Percentiles rank a stretch among this genome's conserved stretches.
Evolutionary conservation across 805 yeast genomes (phyloP).

Genomic region (Yamadazyma laniorum): DNA sequence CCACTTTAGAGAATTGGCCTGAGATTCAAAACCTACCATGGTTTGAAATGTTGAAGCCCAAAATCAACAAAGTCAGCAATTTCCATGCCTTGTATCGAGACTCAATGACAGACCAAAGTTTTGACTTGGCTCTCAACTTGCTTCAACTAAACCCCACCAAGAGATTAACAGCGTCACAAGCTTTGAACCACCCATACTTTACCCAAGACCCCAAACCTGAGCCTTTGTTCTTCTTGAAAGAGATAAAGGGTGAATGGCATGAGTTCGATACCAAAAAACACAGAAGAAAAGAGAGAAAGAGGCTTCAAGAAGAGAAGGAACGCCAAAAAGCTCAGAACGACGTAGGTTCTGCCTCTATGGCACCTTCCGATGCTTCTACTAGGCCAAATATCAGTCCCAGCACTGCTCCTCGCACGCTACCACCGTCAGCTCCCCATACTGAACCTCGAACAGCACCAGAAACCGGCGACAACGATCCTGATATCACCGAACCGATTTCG

Average conservation of each 20-base stretch:
- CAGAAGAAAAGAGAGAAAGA: slow-evolving; percentile 49
- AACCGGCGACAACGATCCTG: not conserved
- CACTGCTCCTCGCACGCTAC: slow-evolving; percentile 6
- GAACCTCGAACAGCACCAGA: slow-evolving; percentile 4
- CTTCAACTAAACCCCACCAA: slow-evolving; percentile 65
- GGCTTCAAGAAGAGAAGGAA: slow-evolving; percentile 31
- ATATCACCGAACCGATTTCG: not conserved
- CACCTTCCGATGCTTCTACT: not conserved
- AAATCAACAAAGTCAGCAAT: slow-evolving; percentile 30
- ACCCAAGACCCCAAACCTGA: slow-evolving; percentile 63
- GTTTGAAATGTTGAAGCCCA: slow-evolving; percentile 81
- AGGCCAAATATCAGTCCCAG: slow-evolving; percentile 2
- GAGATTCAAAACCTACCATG: slow-evolving; percentile 78
- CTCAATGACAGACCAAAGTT: slow-evolving; percentile 50
- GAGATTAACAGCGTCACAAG: slow-evolving; percentile 67
- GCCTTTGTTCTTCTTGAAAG: slow-evolving; percentile 52
- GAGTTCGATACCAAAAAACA: slow-evolving; percentile 91
- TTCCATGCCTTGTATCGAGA: slow-evolving; percentile 33
- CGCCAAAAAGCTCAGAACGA: slow-evolving; percentile 6
- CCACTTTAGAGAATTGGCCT: slow-evolving; percentile 73
- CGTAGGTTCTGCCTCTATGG: not conserved
- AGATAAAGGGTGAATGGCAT: slow-evolving; percentile 88
- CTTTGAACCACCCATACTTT: slow-evolving; percentile 69
- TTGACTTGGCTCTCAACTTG: slow-evolving; percentile 63
- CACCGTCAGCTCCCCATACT: slow-evolving; percentile 14